Conservation (phyloP, 139 green algal species). For the Coelastrella sp. region DNA sequence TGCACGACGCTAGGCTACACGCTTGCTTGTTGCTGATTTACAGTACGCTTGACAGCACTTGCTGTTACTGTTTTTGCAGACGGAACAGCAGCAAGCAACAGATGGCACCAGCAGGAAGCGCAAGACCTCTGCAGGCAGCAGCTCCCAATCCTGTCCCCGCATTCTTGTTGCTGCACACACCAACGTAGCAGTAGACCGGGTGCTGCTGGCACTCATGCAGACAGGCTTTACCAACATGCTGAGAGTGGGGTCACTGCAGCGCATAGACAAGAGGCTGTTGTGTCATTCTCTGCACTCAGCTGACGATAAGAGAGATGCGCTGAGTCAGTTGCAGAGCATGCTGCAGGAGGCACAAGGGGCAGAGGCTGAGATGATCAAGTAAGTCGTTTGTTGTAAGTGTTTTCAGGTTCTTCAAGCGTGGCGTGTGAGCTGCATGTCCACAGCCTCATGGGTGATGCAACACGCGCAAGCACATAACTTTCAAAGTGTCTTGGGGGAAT, state of each 20-base stretch:
- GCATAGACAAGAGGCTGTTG: conserved; percentile 79
- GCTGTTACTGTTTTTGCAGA: background rate
- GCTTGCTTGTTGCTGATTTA: too few species aligned
- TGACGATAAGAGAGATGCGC: conserved; percentile 48
- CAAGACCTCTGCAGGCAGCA: background rate
- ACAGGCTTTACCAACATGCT: conserved; percentile 79
- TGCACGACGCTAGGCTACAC: too few species aligned
- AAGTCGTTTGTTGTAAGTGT: background rate
- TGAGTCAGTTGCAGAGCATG: conserved; percentile 69
- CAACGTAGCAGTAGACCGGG: conserved; percentile 86
- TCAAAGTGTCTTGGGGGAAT: too few species aligned
- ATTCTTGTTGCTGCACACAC: conserved; percentile 89
- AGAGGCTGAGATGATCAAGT: conserved; percentile 46
- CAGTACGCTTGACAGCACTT: too few species aligned
- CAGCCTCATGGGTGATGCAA: too few species aligned
- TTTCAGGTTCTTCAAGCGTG: background rate
- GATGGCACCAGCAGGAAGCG: conserved; percentile 2
- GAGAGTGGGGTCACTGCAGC: conserved; percentile 77
- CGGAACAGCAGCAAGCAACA: background rate
- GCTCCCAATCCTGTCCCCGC: conserved; percentile 6
- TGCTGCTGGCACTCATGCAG: conserved; percentile 55
- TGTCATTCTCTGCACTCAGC: conserved; percentile 74
- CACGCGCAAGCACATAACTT: too few species aligned
- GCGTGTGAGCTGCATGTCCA: too few species aligned
- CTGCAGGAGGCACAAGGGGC: conserved; percentile 45